Evolutionary conservation across 257 asterid genomes (phyloP).

Genomic region (Solanum corneliomulleri): DNA sequence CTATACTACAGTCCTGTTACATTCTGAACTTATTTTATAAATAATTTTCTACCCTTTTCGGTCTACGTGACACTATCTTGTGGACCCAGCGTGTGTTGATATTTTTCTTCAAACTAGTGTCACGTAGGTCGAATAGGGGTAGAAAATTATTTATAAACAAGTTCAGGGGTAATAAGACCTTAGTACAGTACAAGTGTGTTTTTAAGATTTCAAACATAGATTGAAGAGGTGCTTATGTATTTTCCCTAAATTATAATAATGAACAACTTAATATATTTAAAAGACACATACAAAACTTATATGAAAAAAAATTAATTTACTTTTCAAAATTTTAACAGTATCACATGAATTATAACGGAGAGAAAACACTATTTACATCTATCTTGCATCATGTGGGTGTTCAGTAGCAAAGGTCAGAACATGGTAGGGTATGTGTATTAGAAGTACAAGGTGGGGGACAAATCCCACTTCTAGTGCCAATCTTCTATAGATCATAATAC

Average conservation of each 20-base stretch:
- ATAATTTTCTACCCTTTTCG: too few species aligned
- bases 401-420: conserved; percentile 11
- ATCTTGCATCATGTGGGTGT: background rate
- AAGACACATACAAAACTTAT: too few species aligned
- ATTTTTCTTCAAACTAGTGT: too few species aligned
- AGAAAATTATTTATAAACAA: too few species aligned
- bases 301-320: too few species aligned
- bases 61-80: too few species aligned
- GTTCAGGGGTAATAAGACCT: fast-evolving
- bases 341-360: too few species aligned
- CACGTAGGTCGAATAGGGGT: fast-evolving
- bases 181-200: fast-evolving
- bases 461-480: background rate
- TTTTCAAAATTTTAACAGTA: fast-evolving
- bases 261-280: too few species aligned
- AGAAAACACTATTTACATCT: background rate
- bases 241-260: too few species aligned
- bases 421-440: conserved; percentile 22
- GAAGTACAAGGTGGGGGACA: conserved; percentile 37
- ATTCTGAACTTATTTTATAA: too few species aligned
- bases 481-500: background rate
- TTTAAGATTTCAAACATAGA: fast-evolving
- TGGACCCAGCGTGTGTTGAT: too few species aligned
- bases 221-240: fast-evolving
- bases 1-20: too few species aligned